Evolutionary conservation across 208 protist genomes (phyloP).

Genomic region (Leishmania tarentolae): DNA sequence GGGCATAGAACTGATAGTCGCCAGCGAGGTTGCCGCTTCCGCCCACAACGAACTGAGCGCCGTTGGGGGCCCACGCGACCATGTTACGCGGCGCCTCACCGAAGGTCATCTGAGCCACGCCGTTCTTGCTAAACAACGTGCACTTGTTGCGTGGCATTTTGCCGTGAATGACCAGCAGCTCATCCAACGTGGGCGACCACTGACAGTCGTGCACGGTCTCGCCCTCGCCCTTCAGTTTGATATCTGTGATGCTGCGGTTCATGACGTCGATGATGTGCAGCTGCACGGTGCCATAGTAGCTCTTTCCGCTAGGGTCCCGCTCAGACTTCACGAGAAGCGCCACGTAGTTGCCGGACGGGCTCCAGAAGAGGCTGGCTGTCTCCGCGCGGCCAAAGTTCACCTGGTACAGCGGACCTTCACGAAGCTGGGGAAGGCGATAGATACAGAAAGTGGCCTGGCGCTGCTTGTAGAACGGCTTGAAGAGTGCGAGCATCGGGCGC

Average conservation of each 20-base stretch:
- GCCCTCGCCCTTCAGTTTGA: slow-evolving; percentile 69
- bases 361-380: slow-evolving; percentile 67
- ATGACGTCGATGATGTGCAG: slow-evolving; percentile 83
- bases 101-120: slow-evolving; percentile 84
- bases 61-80: slow-evolving; percentile 77
- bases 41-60: slow-evolving; percentile 70
- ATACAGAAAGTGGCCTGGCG: slow-evolving; percentile 62
- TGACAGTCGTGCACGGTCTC: slow-evolving; percentile 90
- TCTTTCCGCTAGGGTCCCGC: slow-evolving; percentile 81
- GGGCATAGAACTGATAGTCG: slow-evolving; percentile 81
- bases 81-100: slow-evolving; percentile 87
- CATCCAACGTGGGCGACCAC: slow-evolving; percentile 74
- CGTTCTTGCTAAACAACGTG: slow-evolving; percentile 81
- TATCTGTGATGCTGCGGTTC: slow-evolving; percentile 53
- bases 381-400: slow-evolving; percentile 74
- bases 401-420: slow-evolving; percentile 62
- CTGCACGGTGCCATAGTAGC: slow-evolving; percentile 88
- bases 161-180: slow-evolving; percentile 90
- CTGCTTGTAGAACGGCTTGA: slow-evolving; percentile 86
- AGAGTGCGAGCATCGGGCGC: slow-evolving; percentile 71
- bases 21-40: slow-evolving; percentile 90
- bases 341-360: slow-evolving; percentile 62
- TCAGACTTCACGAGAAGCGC: slow-evolving; percentile 80
- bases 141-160: slow-evolving; percentile 91
- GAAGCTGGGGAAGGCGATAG: slow-evolving; percentile 78